Evolutionary conservation across 495 filamentous ascomycete genomes (phyloP), one percentile per base, ranked within the genome.

Genomic region (Tuber calosporum): DNA sequence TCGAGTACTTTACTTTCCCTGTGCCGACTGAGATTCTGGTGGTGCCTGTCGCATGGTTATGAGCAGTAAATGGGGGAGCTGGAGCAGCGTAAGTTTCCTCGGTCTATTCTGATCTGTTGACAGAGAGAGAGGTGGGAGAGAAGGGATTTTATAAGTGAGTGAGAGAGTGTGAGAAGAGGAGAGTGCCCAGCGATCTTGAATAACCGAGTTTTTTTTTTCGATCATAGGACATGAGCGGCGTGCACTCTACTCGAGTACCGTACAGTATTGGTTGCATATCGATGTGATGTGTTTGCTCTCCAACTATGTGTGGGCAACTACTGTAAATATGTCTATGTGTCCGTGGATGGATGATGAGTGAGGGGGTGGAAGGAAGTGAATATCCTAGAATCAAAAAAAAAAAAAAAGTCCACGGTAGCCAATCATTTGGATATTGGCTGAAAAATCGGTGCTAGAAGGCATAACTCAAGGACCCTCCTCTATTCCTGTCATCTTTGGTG

Each of bases 271-370:
- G 39, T 40, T 40, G 39, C 39, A 40, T 40, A 40, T 40, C 39
- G 39, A 43, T 19, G 42, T 43, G 42, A 43, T 43, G 42, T 43
- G 42, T 43, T 15, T 43, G 11, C 8, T 40, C 39, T 40, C 3
- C 53, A 30, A 30, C 9, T 58, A 34, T 62, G 53, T 62, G 53
- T 62, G 26, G 53, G 53, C 26, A 62, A 62, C 53, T 34, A n/a
- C n/a, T n/a, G n/a, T n/a, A 62, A 62, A 34, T 62, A 62, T 62
- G 53, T 62, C 53, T 30, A 34, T 62, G 53, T 62, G 53, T 62
- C 48, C 26, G 53, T 62, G 34, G 53, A 62, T 62, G 53, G 26
- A 34, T 62, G 13, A 62, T 34, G 26, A 30, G 53, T 22, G n/a
- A 58, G 48, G 48, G 53, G 53, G 53, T 62, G 48, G 48, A 26